Conservation (phyloP, 1,139 yeast genomes). For the Hansenula anomala region DNA sequence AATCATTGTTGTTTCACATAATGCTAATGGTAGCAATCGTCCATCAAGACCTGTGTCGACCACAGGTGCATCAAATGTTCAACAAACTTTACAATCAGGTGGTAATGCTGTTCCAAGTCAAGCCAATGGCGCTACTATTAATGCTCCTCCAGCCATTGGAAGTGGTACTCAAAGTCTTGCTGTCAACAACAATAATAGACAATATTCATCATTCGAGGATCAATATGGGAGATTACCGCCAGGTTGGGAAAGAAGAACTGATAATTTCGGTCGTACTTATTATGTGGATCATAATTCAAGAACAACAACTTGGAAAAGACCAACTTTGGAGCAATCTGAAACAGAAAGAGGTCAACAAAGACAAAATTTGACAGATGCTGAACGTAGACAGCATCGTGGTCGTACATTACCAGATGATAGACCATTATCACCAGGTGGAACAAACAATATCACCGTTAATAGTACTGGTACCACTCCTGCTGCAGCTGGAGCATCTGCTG, state of each 20-base stretch:
- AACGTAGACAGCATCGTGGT: slow-evolving; percentile 86
- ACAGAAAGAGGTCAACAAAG: slow-evolving; percentile 55
- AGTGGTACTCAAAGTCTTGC: slow-evolving; percentile 17
- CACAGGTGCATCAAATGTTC: slow-evolving; percentile 2
- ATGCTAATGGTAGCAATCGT: slow-evolving; percentile 13
- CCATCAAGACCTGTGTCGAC: slow-evolving; percentile 4
- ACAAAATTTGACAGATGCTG: slow-evolving; percentile 70
- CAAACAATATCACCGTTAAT: slow-evolving; percentile 29
- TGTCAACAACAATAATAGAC: slow-evolving; percentile 37
- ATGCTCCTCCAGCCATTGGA: slow-evolving; percentile 13
- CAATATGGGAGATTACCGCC: slow-evolving; percentile 95
- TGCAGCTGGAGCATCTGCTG: slow-evolving; percentile 66
- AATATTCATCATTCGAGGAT: slow-evolving; percentile 90
- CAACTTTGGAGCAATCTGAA: slow-evolving; percentile 69
- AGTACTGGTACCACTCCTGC: slow-evolving; percentile 43
- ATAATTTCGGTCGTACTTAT: slow-evolving; percentile 93
- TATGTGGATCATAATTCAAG: slow-evolving; percentile 97
- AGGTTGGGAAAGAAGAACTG: slow-evolving; percentile 99
- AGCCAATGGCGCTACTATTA: slow-evolving; percentile 12
- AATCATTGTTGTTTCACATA: slow-evolving; percentile 61
- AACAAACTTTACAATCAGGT: slow-evolving; percentile 3
- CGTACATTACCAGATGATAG: slow-evolving; percentile 81
- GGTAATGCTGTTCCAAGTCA: slow-evolving; percentile 5
- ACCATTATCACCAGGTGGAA: slow-evolving; percentile 35
- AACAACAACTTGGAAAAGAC: slow-evolving; percentile 98